Conservation (phyloP, 495 filamentous ascomycete species). For the Aspergillus homomorphus region DNA sequence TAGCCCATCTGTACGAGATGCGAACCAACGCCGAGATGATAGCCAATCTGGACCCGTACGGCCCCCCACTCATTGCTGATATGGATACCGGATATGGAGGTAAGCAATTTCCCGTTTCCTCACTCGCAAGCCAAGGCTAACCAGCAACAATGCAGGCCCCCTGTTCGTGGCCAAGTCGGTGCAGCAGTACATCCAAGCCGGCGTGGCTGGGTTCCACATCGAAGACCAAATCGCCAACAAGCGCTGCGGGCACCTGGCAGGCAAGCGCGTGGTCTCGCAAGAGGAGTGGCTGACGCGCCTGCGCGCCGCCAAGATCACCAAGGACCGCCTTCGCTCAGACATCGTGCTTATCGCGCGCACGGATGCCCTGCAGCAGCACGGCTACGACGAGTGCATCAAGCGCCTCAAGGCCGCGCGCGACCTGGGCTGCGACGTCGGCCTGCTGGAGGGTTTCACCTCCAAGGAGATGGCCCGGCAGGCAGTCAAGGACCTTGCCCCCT, state of each 20-base stretch:
- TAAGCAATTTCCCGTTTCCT: slow-evolving; percentile 16
- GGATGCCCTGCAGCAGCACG: slow-evolving; percentile 60
- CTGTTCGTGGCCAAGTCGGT: slow-evolving; percentile 62
- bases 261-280: slow-evolving; percentile 57
- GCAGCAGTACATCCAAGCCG: slow-evolving; percentile 61
- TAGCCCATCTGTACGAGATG: slow-evolving; percentile 65
- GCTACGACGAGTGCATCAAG: slow-evolving; percentile 58
- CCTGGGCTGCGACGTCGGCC: slow-evolving; percentile 59
- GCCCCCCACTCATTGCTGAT: slow-evolving; percentile 65
- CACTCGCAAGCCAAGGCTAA: neutral
- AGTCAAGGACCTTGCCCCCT: slow-evolving; percentile 52
- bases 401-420: slow-evolving; percentile 55
- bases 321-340: slow-evolving; percentile 48
- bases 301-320: slow-evolving; percentile 48
- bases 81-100: slow-evolving; percentile 66
- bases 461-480: slow-evolving; percentile 52
- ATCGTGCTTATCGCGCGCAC: slow-evolving; percentile 70
- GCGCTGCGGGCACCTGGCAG: slow-evolving; percentile 59
- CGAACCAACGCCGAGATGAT: slow-evolving; percentile 63
- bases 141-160: slow-evolving; percentile 36
- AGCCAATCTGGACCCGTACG: slow-evolving; percentile 54
- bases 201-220: slow-evolving; percentile 68
- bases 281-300: slow-evolving; percentile 56
- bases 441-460: slow-evolving; percentile 61
- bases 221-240: slow-evolving; percentile 70